Base-by-base conservation (phyloP, 108 stramenopile genomes). In the Discostella stelligeroides region DNA sequence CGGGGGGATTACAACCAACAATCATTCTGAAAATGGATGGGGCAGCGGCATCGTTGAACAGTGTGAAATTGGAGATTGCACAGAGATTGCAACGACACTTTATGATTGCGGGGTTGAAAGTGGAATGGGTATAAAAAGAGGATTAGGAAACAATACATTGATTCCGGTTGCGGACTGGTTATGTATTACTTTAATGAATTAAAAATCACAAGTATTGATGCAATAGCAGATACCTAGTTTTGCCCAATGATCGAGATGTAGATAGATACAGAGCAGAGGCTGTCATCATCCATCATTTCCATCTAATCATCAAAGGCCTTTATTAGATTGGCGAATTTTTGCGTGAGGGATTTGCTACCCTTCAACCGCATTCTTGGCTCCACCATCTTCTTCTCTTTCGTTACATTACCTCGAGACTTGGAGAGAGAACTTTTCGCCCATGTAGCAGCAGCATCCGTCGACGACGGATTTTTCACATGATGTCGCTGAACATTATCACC, bases 1-100 rank as follows among this genome's bases (percentile, higher is more conserved):
- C 77, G 24, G 91, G 85, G 20, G 84, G 92, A 27, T 37, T 90
- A 14, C 95, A 97, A 71, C 96, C 97, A 15, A 75, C 80, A 8
- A 83, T 98, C 50, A 83, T 70, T 71, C 83, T 98, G 53, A 85
- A 97, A 63, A 96, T 98, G 95, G 74, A 84, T 55, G 98, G 98
- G 28, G 68, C 80, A 17, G 87, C 85, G 54, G 88, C 95, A 10
- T 87, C 83, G 25, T 84, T 98, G 63, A 83, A 88, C 48, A 92
- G 90, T 27, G 97, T 98, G 66, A 97, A 96, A 72, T 74, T 96
- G 63, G 98, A 98, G 81, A 98, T 98, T 67, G 90, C 93, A 14
- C 96, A 97, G 79, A 77, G 98, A 43, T 70, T 98, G 53, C 95
- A 96, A 86, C 80, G 95, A 53, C 92, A 97, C 73, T 98, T 98